Percentiles rank a stretch among this genome's conserved stretches.
phyloP scores from a whole-genome alignment of 1,284 basidiomycete genomes.

The Sanghuangporus weigelae region DNA sequence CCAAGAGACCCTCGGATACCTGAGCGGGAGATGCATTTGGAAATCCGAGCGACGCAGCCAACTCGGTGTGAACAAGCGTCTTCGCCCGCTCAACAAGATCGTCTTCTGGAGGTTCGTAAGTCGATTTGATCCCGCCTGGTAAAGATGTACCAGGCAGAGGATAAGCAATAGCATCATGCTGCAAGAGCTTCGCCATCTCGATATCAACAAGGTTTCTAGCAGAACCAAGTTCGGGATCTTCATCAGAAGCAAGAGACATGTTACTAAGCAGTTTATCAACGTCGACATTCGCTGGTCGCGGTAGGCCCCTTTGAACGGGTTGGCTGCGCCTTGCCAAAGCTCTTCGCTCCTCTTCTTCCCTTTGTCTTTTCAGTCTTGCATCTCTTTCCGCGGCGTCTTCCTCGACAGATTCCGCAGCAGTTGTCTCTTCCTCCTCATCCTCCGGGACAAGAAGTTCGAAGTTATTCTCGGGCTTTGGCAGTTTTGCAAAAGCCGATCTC shows the following conservation, averaged over 20 bases:
- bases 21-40: slow-evolving; percentile 78
- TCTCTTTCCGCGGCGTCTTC: slow-evolving; percentile 95
- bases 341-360: slow-evolving; percentile 75
- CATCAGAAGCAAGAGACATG: slow-evolving; percentile 45
- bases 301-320: slow-evolving; percentile 79
- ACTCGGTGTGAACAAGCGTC: slow-evolving; percentile 70
- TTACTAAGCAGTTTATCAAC: slow-evolving; percentile 56
- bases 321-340: slow-evolving; percentile 78
- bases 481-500: slow-evolving; percentile 73
- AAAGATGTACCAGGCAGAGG: slow-evolving; percentile 87
- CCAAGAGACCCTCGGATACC: slow-evolving; percentile 67
- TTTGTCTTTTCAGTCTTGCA: slow-evolving; percentile 61
- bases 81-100: slow-evolving; percentile 72
- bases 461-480: slow-evolving; percentile 96
- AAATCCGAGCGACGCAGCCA: slow-evolving; percentile 78
- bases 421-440: slow-evolving; percentile 62
- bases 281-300: slow-evolving; percentile 84
- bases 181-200: slow-evolving; percentile 78
- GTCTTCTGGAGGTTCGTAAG: slow-evolving; percentile 77
- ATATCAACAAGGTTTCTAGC: slow-evolving; percentile 68
- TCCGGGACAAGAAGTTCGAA: slow-evolving; percentile 94
- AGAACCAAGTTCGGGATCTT: slow-evolving; percentile 38
- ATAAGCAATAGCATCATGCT: slow-evolving; percentile 85
- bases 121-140: slow-evolving; percentile 69
- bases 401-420: slow-evolving; percentile 42